Evolutionary conservation across 371 early-diverging fungal genomes (phyloP), one percentile per base, ranked within the genome.

Genomic region (Capillidium heterosporum): DNA sequence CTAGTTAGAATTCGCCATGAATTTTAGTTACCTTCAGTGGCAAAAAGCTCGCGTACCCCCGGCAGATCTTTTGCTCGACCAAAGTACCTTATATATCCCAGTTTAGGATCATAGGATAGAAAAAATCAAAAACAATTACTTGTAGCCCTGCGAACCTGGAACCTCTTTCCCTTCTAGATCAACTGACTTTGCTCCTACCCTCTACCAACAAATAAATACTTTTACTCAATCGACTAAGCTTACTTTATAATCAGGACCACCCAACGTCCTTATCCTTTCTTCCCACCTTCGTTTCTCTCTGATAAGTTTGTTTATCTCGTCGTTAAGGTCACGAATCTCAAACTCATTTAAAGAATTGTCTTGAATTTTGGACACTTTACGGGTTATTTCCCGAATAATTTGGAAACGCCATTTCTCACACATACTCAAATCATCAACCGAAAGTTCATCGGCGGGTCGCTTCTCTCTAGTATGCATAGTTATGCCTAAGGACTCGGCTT

Each of bases 51-150:
- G 61, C 84, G 78, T 41, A 96, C 94, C 19, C 92, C 95, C 0
- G 94, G 94, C 54, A 96, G 73, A 56, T 94, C 91, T 63, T 81
- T 86, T 50, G 97, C 95, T 47, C 94, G 84, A n/a, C 97, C 95
- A 79, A 93, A 96, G 64, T 95, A 90, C 66, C 83, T 80, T 58
- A 1, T 56, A 10, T 29, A 44, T 58, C 21, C n/a, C 15, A 2
- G 31, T 49, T 31, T 15, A 13, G 21, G 31, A 44, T 11, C 27
- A 8, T 7, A 57, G 28, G 19, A 58, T 41, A n/a, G 28, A 17
- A 41, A 0, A 49, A 10, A n/a, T 17, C 17, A 39, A 8, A 28
- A 24, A 51, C 19, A 50, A 68, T 64, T 71, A 91, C 84, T 82
- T 88, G 77, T 94, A 95, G 62, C 95, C 95, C 55, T 86, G 70